These are phyloP conservation scores for Grigorovia transvaalensis DNA, from an alignment of 805 yeast genomes.

Conservation along the genomic window DNA sequence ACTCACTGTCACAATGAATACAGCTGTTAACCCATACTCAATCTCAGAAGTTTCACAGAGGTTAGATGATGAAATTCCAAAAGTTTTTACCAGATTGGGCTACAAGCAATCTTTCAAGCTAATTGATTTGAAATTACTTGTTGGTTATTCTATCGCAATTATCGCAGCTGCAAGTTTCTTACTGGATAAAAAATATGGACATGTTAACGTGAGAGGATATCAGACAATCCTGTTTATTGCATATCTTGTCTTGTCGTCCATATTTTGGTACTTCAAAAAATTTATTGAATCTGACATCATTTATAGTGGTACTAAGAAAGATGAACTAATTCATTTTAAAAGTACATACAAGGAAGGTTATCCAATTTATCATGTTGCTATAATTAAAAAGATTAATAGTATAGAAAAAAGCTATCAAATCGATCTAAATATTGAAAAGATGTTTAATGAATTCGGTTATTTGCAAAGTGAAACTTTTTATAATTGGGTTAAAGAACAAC, in stretches of 20 bases:
- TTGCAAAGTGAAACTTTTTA: slow-evolving; percentile 33
- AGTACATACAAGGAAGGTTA: slow-evolving; percentile 30
- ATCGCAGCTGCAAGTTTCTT: slow-evolving; percentile 40
- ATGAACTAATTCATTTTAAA: slow-evolving; percentile 21
- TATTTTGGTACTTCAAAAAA: slow-evolving; percentile 31
- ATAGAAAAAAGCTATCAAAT: slow-evolving; percentile 11
- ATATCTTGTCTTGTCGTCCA: slow-evolving; percentile 33
- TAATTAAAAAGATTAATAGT: slow-evolving; percentile 15
- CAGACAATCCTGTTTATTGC: slow-evolving; percentile 32
- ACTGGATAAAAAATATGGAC: slow-evolving; percentile 40
- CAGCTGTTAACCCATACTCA: slow-evolving; percentile 26
- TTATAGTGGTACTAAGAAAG: slow-evolving; percentile 33
- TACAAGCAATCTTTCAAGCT: slow-evolving; percentile 16
- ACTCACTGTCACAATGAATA: slow-evolving; percentile 12
- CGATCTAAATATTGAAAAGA: slow-evolving; percentile 24
- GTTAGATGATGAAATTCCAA: slow-evolving; percentile 24
- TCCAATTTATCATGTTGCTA: slow-evolving; percentile 36
- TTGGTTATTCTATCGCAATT: slow-evolving; percentile 41
- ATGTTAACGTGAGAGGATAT: slow-evolving; percentile 32
- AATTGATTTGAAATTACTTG: slow-evolving; percentile 37
- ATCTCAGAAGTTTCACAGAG: slow-evolving; percentile 23
- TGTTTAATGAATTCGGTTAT: slow-evolving; percentile 34
- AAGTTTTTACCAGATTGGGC: slow-evolving; percentile 15
- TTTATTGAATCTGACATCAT: slow-evolving; percentile 34
- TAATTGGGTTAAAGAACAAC: slow-evolving; percentile 31